Conservation (phyloP, 2,329 filamentous ascomycete species). For the Cercospora sp. region DNA sequence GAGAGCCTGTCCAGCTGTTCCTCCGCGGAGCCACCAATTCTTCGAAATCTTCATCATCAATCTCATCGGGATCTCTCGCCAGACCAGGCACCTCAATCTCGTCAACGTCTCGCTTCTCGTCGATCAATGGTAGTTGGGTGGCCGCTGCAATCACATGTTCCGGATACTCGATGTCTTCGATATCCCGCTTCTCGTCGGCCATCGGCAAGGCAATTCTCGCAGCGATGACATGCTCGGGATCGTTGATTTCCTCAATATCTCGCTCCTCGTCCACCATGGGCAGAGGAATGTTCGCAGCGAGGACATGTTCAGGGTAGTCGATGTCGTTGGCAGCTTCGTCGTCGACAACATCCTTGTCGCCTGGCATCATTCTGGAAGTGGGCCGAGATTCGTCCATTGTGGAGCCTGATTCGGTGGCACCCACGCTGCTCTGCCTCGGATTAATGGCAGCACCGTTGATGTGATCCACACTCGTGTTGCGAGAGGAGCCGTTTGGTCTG, state of each 20-base stretch:
- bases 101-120: constrained; percentile 65
- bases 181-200: constrained; percentile 61
- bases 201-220: constrained; percentile 67
- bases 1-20: constrained; percentile 28
- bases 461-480: constrained; percentile 23
- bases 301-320: constrained; percentile 40
- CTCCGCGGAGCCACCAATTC: constrained; percentile 21
- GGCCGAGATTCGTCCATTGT: constrained; percentile 27
- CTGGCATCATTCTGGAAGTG: constrained; percentile 20
- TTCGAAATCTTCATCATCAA: constrained; percentile 37
- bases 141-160: constrained; percentile 51
- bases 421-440: constrained; percentile 26
- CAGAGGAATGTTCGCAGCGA: constrained; percentile 65
- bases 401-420: constrained; percentile 27
- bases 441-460: constrained; percentile 22
- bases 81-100: constrained; percentile 80
- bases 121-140: constrained; percentile 67
- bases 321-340: constrained; percentile 28
- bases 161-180: constrained; percentile 66
- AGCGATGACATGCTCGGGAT: constrained; percentile 45
- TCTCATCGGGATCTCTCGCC: constrained; percentile 63
- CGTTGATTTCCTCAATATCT: constrained; percentile 71
- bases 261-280: constrained; percentile 63
- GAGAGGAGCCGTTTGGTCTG: constrained; percentile 23
- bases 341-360: constrained; percentile 11